Base-by-base conservation (phyloP, 805 yeast species). In the Candida hispaniensis region DNA sequence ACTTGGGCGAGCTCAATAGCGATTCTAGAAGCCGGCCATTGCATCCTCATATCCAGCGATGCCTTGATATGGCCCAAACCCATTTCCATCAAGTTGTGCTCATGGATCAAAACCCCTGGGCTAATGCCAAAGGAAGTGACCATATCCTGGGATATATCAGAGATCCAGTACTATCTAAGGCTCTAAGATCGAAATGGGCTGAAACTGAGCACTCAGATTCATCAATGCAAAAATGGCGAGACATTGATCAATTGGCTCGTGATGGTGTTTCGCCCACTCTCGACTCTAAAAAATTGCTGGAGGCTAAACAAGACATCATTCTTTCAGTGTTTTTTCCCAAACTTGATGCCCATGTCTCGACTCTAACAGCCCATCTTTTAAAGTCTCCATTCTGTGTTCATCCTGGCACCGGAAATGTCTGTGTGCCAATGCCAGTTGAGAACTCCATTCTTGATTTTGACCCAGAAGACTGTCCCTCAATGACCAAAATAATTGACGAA, bases 351-450 rank as follows among this genome's bases (percentile, higher is more conserved):
- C 93, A 86, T 56, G 98, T 91, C 20, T 79, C 97, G 6, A 70
- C 77, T 46, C 91, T 80, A 54, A 66, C 86, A 50, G 82, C 76
- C 59, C 98, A 91, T 63, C 74, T 91, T 58, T 68, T 91, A 48
- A 91, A 91, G 54, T 80, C 96, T 1, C 98, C 98, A 11, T 91
- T 91, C 55, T 88, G 97, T 61, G 75, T 91, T 26, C 98, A 91
- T 55, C 98, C 98, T 2, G 76, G 83, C 2, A 91, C 98, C 0
- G 95, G 95, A 6, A 79, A 81, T 48, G 80, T 91, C 3, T 91
- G 97, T 70, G 94, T 91, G 6, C 95, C 97, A 0, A 52, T 67
- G 28, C 60, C 55, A 34, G 42, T 56, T 0, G 51, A 43, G 4
- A 51, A 59, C 23, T 40, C 47, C 13, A 73, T 73, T 4, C 28